phyloP scores from a whole-genome alignment of 1,139 yeast species.

The Suhomyces bokatorum region DNA sequence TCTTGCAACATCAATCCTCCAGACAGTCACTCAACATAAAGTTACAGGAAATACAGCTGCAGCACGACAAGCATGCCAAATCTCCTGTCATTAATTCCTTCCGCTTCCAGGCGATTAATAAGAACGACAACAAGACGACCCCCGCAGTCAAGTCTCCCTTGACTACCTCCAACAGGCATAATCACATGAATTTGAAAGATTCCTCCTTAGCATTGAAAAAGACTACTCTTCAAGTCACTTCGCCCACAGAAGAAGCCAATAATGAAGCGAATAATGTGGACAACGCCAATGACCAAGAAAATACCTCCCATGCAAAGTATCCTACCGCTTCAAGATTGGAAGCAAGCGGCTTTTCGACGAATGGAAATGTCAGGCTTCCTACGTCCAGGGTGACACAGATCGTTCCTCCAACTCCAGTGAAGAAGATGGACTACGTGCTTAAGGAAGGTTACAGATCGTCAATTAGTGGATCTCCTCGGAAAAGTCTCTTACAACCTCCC shows the following conservation, averaged over 20 bases:
- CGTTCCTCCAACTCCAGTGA: constrained; percentile 69
- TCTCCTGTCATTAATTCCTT: constrained; percentile 11
- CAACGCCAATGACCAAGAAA: background rate
- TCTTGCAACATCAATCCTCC: constrained; percentile 45
- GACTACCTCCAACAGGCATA: constrained; percentile 25
- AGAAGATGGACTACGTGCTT: constrained; percentile 51
- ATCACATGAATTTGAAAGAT: constrained; percentile 43
- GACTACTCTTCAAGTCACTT: constrained; percentile 17
- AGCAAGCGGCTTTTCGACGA: constrained; percentile 49
- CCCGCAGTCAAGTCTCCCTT: constrained; percentile 6
- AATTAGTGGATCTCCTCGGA: constrained; percentile 10
- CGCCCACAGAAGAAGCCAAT: background rate
- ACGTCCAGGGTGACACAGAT: constrained; percentile 45
- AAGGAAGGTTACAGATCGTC: constrained; percentile 8
- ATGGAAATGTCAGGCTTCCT: constrained; percentile 52
- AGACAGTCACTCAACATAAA: constrained; percentile 37
- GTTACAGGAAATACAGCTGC: constrained; percentile 26
- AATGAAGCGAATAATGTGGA: background rate
- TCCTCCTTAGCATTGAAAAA: constrained; percentile 44
- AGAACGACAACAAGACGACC: background rate
- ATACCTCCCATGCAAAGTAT: background rate
- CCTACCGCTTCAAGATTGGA: background rate
- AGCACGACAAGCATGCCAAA: constrained; percentile 7
- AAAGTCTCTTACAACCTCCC: constrained; percentile 8
- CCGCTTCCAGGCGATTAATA: constrained; percentile 5